Base-by-base conservation (phyloP, 2,329 filamentous ascomycete species). In the Dothistroma septosporum region DNA sequence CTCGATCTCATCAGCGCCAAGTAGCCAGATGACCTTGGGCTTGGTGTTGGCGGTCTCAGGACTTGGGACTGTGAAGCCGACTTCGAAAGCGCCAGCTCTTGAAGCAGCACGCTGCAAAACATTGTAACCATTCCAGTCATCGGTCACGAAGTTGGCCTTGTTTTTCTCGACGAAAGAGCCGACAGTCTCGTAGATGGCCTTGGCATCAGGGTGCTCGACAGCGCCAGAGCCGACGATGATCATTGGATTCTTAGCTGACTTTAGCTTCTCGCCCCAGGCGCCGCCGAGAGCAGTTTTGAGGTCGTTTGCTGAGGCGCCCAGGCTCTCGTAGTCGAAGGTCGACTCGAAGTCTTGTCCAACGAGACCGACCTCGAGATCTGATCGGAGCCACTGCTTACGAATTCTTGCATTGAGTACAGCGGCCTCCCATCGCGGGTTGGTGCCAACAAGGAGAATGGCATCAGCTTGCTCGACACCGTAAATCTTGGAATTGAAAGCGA, bases 101-200 rank as follows among this genome's bases (percentile, higher is more conserved):
- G 94, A 97, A 61, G 94, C 94, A 64, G 91, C 89, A 66, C 93
- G 87, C 79, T 99, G 94, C 56, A 99, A 87, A 63, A 99, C 87
- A 76, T 97, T 99, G 84, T 93, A 99, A 62, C 93, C 94, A 76
- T 96, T 94, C 92, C 95, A 97, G 76, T 96, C 92, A 19, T 86
- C 80, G 6, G 90, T 96, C 72, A 85, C 80, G 82, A 99, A 97
- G 80, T 88, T 96, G 69, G 85, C 82, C 65, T 91, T 87, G 77
- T 97, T 88, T 85, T 96, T 97, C 73, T 97, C 92, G 44, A 96
- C 89, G 73, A 97, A 99, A 64, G 83, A 77, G 68, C 93, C 93
- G 60, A 99, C 85, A 48, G 88, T 87, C 82, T 97, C 93, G 75
- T 93, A 97, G 75, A 95, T 92, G 60, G 91, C 88, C 80, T 95